Percentiles rank a stretch among this genome's conserved stretches.
These are phyloP conservation scores for Saccharomyces hybrid DNA, from an alignment of 1,139 yeast species.

Conservation along the genomic window DNA sequence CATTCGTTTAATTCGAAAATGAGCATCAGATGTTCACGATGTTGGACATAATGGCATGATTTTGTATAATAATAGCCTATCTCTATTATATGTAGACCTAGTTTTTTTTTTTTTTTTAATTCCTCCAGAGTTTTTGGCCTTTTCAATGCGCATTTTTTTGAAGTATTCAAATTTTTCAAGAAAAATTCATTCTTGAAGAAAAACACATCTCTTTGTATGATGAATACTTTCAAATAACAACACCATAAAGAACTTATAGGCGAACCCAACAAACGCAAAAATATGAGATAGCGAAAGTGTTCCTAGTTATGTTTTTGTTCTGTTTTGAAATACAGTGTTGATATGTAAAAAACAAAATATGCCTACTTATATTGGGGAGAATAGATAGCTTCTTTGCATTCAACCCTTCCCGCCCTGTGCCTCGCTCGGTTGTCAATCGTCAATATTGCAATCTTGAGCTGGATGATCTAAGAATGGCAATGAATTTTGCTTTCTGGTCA, in stretches of 20 bases:
- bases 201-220: not conserved
- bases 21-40: not conserved
- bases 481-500: conserved; percentile 21
- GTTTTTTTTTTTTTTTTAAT: no score
- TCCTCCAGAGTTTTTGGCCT: no score
- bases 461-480: conserved; percentile 31
- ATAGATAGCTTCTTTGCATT: not conserved
- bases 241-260: not conserved
- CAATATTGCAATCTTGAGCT: conserved; percentile 36
- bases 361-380: not conserved
- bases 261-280: not conserved
- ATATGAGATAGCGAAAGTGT: not conserved
- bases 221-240: not conserved
- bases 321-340: not conserved
- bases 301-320: not conserved
- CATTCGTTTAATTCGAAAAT: not conserved
- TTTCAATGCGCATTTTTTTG: no score
- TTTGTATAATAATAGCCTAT: no score
- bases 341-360: not conserved
- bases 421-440: conserved; percentile 33
- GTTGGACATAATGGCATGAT: not conserved
- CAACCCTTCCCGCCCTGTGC: conserved; percentile 29
- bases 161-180: no score
- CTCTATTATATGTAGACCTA: no score
- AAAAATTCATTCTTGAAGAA: no score